Percentiles rank a stretch among this genome's conserved stretches.
phyloP scores from a whole-genome alignment of 2,329 filamentous ascomycete species.

The Fusarium foetens region DNA sequence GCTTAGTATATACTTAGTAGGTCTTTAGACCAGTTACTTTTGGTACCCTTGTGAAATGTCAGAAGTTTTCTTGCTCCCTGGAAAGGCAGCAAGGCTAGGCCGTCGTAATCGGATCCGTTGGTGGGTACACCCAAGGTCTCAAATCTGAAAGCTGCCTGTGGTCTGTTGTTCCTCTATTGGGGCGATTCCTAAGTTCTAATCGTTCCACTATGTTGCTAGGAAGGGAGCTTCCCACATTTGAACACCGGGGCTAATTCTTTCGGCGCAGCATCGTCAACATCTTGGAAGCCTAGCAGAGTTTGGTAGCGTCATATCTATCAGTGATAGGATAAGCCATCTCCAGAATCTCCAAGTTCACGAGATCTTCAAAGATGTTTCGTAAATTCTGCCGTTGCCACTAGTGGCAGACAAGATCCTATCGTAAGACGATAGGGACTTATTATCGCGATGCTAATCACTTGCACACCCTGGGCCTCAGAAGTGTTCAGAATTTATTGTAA shows the following conservation, averaged over 20 bases:
- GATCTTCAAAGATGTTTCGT: background rate
- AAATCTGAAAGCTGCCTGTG: background rate
- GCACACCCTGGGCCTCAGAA: too few species aligned
- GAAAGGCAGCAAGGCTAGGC: background rate
- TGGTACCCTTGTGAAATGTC: rapidly evolving
- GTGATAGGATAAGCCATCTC: background rate
- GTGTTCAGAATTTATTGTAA: too few species aligned
- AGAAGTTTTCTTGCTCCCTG: background rate
- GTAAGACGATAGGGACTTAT: too few species aligned
- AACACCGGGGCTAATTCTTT: background rate
- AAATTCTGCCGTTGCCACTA: background rate
- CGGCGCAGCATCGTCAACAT: too few species aligned
- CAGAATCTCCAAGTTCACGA: background rate
- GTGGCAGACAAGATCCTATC: background rate
- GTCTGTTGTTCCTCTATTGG: background rate
- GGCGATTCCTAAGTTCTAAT: background rate
- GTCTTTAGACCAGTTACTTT: background rate
- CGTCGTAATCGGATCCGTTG: too few species aligned
- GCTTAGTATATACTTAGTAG: background rate
- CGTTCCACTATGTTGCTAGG: too few species aligned
- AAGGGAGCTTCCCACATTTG: background rate
- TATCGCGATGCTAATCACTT: background rate
- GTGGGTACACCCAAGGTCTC: too few species aligned
- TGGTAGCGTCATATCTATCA: background rate
- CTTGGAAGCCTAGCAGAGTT: background rate